These are phyloP conservation scores for Fusarium cicatricum DNA, from an alignment of 2,329 filamentous ascomycete species.

Conservation along the genomic window DNA sequence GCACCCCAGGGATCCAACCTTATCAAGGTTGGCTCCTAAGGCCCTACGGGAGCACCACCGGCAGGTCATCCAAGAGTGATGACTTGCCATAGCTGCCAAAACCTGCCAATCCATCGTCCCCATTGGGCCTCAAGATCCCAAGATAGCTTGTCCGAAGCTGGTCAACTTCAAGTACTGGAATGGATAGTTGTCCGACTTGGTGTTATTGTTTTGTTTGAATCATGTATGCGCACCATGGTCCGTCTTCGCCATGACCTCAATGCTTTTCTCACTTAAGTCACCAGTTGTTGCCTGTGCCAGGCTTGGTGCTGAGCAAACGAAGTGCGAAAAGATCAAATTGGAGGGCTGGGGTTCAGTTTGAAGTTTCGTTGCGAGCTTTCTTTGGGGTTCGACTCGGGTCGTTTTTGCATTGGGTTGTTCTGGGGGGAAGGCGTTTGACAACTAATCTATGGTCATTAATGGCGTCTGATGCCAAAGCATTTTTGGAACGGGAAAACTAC, in stretches of 20 bases:
- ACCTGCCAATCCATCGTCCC: background rate
- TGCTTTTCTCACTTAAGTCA: background rate
- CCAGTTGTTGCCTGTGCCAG: background rate
- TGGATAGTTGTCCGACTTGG: conserved; percentile 39
- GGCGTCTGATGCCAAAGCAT: conserved; percentile 26
- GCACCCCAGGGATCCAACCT: conserved; percentile 45
- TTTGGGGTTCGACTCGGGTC: background rate
- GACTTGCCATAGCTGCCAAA: conserved; percentile 41
- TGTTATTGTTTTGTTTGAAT: background rate
- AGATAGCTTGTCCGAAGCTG: background rate
- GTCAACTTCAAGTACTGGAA: conserved; percentile 5
- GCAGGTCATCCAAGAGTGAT: conserved; percentile 45
- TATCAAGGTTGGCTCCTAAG: conserved; percentile 51
- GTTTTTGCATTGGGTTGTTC: conserved; percentile 13
- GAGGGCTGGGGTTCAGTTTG: background rate
- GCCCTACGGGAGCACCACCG: conserved; percentile 48
- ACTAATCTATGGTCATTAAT: conserved; percentile 12
- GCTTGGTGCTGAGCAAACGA: background rate
- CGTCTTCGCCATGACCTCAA: background rate
- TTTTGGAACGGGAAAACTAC: conserved; percentile 17
- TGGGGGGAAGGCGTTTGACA: conserved; percentile 23
- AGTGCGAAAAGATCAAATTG: conserved; percentile 2
- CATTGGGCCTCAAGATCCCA: background rate
- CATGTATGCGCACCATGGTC: conserved; percentile 22
- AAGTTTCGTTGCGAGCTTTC: background rate